Evolutionary conservation across 129 eudicot genomes (phyloP), one percentile per base, ranked within the genome.

Genomic region (Tanacetum coccineum): DNA sequence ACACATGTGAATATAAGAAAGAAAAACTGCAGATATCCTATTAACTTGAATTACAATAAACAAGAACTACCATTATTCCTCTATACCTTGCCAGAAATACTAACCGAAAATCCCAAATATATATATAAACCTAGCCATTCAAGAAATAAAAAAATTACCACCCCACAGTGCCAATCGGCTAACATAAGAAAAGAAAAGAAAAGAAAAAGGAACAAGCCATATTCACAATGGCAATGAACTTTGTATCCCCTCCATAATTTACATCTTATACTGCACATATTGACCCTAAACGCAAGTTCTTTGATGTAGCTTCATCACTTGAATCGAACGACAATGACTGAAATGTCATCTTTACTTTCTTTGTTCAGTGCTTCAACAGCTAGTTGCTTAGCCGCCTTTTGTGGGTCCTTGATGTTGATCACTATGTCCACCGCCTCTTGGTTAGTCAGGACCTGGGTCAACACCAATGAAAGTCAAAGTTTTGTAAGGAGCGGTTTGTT

Each of bases 311-410:
- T 75, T 81, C 69, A 72, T 61, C 80, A 76, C 65, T 78, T 79
- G 73, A 91, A 91, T 13, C 87, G 87, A 56, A 91, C 81, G n/a
- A 92, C 98, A 49, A 92, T 82, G 81, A 88, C 82, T 6, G 96
- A 88, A 40, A 88, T 92, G 48, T 88, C 98, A 28, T 92, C 98
- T 73, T 84, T 84, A 64, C 96, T 92, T 42, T 86, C 84, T 65
- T 81, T 80, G 54, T 76, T 59, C 83, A 85, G 70, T 32, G 98
- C 95, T 75, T 92, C 98, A 20, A 56, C 42, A 4, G 78, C 86
- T 18, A 92, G 73, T 66, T 81, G 82, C 74, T 88, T 89, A 9
- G 98, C 98, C 22, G 98, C 98, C 70, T 83, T 82, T 71, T 79
- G 82, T 6, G 98, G 87, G 60, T 92, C 90, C 70, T 73, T 77